Base-by-base conservation (phyloP, 2,329 filamentous ascomycete genomes). In the Bipolaris cookei region DNA sequence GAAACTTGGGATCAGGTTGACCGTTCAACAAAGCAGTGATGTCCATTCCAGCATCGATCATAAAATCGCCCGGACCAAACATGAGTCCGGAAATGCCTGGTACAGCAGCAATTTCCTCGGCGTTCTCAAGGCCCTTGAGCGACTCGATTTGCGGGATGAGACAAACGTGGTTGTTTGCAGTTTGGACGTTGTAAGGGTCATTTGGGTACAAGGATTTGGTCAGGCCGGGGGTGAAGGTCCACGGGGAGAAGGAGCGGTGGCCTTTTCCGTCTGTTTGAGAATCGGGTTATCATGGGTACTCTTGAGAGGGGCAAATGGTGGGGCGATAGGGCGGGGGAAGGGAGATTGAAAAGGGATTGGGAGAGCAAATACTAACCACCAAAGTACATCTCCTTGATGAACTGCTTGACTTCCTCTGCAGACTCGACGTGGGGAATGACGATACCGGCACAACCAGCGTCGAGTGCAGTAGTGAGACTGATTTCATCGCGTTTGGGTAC, bases 141-240 rank as follows among this genome's bases (percentile, higher is more conserved):
- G 64, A 65, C 52, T 71, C 69, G 46, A 71, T 65, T 42, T 71
- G 69, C 0, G 67, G 64, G 32, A 70, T 69, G 30, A 70, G 57
- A 23, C 65, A 68, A 5, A 69, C 37, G 52, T 70, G 69, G 32
- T 67, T 65, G 61, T 71, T 71, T 11, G 62, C 59, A 0, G 66
- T 70, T 3, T 53, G 30, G 8, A 70, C 54, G 48, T 70, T 69
- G 59, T 65, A 70, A n/a, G 52, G 59, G 39, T 70, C 67, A 8
- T 63, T 63, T 2, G 64, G 59, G 25, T 68, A 69, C 18, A 69
- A 48, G 0, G 68, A 70, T 1, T 52, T 53, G 1, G 46, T 44
- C 6, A 69, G 25, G 4, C 66, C 67, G 0, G 67, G 68, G 0
- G 67, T 69, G 39, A 69, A 69, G 2, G 50, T 65, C 67, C 68